Base-by-base conservation (phyloP, 345 rosid species). In the Hibiscus tridactylites region DNA sequence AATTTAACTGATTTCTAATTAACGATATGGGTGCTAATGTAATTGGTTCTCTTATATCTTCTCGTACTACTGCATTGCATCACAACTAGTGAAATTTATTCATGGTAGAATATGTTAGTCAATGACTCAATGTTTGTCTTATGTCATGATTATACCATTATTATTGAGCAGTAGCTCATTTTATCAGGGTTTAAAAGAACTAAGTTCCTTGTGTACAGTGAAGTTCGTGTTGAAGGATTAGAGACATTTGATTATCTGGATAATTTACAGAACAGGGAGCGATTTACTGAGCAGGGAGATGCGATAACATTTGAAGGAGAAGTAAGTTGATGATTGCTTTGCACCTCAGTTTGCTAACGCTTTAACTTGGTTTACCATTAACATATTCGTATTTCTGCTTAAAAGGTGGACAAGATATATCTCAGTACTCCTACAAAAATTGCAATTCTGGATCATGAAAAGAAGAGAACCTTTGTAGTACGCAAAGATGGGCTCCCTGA, bases 401-500 rank as follows among this genome's bases (percentile, higher is more conserved):
- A 61, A 47, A 69, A 64, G 87, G 97, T 85, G 77, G 97, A 94
- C 79, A 88, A 86, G 83, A 79, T 91, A 71, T 91, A 91, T 77
- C 90, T 91, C 68, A 87, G 91, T 71, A 88, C 95, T 56, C 96
- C 97, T 26, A 88, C 97, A 52, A 92, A 92, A 86, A 90, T 89
- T 78, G 97, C 99, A 16, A 90, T 95, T 52, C 73, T 92, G 79
- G 99, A 95, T 79, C 99, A 92, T 37, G 97, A 90, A 78, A 90
- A 87, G 86, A 95, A 95, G 87, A 88, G 97, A 78, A 95, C 99
- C 35, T 90, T 92, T 65, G 97, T 92, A 57, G 39, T 95, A 65
- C 93, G 94, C 78, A 95, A 95, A 80, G 97, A 95, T 74, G 98
- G 99, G 54, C 92, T 95, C 80, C 92, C 97, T 44, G 97, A 90